Evolutionary conservation across 2,329 filamentous ascomycete species (phyloP).

Genomic region (Microsporum audouinii): DNA sequence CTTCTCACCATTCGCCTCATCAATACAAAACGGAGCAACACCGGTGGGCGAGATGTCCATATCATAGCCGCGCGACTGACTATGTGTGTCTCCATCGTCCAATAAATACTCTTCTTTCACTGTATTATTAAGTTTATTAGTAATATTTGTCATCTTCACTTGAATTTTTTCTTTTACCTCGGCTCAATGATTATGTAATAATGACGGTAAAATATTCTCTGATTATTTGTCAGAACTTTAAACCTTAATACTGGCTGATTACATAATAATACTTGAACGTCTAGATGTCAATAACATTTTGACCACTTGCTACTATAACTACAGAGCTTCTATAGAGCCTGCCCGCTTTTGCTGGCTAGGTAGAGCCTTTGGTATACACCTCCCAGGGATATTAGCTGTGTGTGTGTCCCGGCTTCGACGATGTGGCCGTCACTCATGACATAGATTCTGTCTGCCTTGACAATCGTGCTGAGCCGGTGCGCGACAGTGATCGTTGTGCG

Average conservation of each 20-base stretch:
- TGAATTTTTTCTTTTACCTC: neutral
- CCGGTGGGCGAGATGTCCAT: neutral
- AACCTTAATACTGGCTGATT: no score
- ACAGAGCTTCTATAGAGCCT: neutral
- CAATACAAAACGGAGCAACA: neutral
- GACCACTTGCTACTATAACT: neutral
- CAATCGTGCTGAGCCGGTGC: conserved; percentile 60
- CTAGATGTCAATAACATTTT: no score
- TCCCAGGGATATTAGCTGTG: conserved; percentile 51
- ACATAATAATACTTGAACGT: no score
- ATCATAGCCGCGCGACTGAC: neutral
- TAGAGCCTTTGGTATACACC: conserved; percentile 49
- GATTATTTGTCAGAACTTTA: no score
- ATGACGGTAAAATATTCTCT: no score
- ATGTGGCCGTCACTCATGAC: conserved; percentile 59
- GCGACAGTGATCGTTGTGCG: conserved; percentile 59
- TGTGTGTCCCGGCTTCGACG: conserved; percentile 52
- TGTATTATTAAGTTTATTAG: neutral
- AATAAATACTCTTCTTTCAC: neutral
- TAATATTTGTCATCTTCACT: neutral
- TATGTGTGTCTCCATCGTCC: neutral
- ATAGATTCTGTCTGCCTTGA: conserved; percentile 68
- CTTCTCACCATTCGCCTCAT: neutral
- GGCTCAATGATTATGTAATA: neutral
- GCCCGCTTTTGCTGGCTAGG: neutral